Percentiles rank a stretch among this genome's conserved stretches.
Evolutionary conservation across 164 flowering plant genomes (phyloP).

Genomic region (Tinospora cordifolia): DNA sequence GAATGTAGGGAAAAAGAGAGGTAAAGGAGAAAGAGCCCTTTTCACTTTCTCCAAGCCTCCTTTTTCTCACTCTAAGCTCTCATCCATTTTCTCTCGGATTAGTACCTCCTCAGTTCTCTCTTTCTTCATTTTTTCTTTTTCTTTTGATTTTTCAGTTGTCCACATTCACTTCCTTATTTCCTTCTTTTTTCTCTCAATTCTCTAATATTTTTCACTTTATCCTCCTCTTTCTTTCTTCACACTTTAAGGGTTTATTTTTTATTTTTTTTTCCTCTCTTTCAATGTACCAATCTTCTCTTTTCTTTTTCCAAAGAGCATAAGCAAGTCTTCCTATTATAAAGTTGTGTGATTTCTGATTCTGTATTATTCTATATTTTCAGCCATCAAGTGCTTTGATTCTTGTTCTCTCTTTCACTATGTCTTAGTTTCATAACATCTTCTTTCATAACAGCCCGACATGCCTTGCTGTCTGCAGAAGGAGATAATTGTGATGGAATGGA

Average conservation of each 20-base stretch:
- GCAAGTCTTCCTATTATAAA: not conserved
- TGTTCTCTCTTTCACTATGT: not conserved
- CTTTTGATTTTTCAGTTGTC: not conserved
- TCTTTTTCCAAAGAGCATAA: too few relatives aligned
- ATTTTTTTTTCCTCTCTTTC: not conserved
- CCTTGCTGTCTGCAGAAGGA: too few relatives aligned
- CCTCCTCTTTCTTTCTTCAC: not conserved
- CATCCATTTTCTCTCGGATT: not conserved
- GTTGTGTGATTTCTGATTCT: not conserved
- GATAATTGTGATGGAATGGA: not conserved
- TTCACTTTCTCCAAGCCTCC: not conserved
- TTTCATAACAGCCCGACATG: not conserved
- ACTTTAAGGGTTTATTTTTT: too few relatives aligned
- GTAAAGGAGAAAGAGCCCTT: not conserved
- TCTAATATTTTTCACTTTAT: not conserved
- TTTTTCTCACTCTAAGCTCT: not conserved
- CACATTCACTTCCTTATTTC: not conserved
- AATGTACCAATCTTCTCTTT: not conserved
- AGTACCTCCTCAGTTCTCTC: too few relatives aligned
- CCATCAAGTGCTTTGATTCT: not conserved
- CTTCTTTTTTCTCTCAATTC: not conserved
- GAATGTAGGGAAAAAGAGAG: not conserved
- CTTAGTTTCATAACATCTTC: not conserved
- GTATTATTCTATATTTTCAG: not conserved
- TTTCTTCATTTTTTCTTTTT: not conserved